Base-by-base conservation (phyloP, 116 monocot species). In the Thalassia testudinum region DNA sequence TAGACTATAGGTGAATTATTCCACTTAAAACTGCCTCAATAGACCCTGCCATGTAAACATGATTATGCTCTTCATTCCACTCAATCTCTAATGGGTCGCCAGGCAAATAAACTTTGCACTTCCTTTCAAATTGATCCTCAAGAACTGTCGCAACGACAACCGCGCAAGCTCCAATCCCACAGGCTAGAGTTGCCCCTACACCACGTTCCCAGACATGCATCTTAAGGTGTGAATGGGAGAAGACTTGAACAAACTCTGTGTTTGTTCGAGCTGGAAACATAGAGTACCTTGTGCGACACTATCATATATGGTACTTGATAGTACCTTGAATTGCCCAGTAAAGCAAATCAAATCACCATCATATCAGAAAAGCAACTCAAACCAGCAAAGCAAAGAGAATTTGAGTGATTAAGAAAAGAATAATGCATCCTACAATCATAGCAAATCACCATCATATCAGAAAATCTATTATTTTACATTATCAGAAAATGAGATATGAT, bases 161-260 rank as follows among this genome's bases (percentile, higher is more conserved):
- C 15, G 89, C 89, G 78, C 89, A 97, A 62, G 97, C 85, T 61
- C 97, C 97, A 16, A 89, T 97, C 14, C 97, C 97, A 66, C 97
- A 97, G 34, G 97, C 97, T 23, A 88, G 72, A 52, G 97, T 89
- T 17, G 82, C 85, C 47, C 97, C 97, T 79, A 85, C 97, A 72
- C 97, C 97, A 42, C 85, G 89, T 54, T 97, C 97, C 97, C 97
- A 97, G 7, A 97, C 97, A 47, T 78, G 76, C 97, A 97, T 97
- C 72, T 97, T 97, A 43, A 97, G 65, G 71, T 95, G 95, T 27
- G 95, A 79, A 47, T 79, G 75, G 73, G 89, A 97, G 24, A 82
- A 64, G 28, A 85, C 58, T 72, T 97, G 72, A 26, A 97, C 89
- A 70, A 97, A 97, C 76, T 89, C 97, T 97, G 97, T 95, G 71